Percentiles rank a stretch among this genome's conserved stretches.
Conservation (phyloP, 768 basidiomycete genomes). For the Boletus rubropictus region DNA sequence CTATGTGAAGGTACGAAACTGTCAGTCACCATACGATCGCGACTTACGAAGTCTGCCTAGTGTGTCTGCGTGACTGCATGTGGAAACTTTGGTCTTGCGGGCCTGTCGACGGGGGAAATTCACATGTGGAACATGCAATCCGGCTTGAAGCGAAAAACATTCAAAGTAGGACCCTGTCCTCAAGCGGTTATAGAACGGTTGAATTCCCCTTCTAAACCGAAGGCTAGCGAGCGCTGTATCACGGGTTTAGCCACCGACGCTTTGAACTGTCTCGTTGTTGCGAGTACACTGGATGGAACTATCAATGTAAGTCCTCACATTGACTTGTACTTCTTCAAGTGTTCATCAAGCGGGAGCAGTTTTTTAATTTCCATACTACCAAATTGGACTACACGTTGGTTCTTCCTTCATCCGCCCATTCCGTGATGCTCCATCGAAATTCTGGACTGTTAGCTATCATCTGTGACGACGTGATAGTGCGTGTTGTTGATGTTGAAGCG, state of each 20-base stretch:
- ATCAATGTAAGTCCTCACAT: slow-evolving; percentile 59
- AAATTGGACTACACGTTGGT: slow-evolving; percentile 62
- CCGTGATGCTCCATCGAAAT: slow-evolving; percentile 74
- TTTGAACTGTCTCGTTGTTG: slow-evolving; percentile 75
- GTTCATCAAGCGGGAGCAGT: slow-evolving; percentile 42
- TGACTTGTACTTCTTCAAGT: neutral
- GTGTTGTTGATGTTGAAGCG: slow-evolving; percentile 90
- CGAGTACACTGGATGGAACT: slow-evolving; percentile 82
- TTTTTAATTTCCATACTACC: slow-evolving; percentile 93
- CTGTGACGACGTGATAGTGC: slow-evolving; percentile 83
- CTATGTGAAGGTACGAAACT: slow-evolving; percentile 57
- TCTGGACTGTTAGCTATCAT: slow-evolving; percentile 76
- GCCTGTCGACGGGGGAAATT: slow-evolving; percentile 75
- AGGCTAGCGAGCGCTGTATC: slow-evolving; percentile 49
- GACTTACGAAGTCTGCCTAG: slow-evolving; percentile 31
- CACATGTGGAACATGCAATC: slow-evolving; percentile 97
- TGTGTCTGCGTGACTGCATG: slow-evolving; percentile 88
- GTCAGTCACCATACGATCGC: neutral
- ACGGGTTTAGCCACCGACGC: slow-evolving; percentile 84
- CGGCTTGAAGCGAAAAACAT: slow-evolving; percentile 77
- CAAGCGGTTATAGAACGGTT: slow-evolving; percentile 44
- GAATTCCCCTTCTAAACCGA: slow-evolving; percentile 35
- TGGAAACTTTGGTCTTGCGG: slow-evolving; percentile 89
- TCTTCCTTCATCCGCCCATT: slow-evolving; percentile 62
- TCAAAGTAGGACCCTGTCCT: slow-evolving; percentile 61